These are phyloP conservation scores for Coniferiporia weirii DNA, from an alignment of 1,284 basidiomycete species.

Conservation along the genomic window DNA sequence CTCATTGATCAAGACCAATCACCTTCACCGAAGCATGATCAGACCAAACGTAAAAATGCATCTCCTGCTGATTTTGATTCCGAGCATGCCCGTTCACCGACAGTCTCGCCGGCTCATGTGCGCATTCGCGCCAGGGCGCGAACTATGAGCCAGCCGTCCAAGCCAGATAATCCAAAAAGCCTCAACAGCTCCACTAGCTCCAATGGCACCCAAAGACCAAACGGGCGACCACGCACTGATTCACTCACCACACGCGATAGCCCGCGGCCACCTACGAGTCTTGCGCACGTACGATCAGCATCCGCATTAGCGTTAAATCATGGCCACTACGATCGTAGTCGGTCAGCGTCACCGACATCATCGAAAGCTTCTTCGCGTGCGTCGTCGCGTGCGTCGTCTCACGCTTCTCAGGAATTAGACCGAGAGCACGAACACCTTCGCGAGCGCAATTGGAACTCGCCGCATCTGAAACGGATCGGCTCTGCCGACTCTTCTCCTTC, in stretches of 20 bases:
- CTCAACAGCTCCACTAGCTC: background rate
- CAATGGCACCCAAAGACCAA: constrained; percentile 4
- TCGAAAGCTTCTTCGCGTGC: constrained; percentile 29
- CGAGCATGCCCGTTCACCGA: background rate
- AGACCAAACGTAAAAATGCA: background rate
- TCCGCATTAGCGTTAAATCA: background rate
- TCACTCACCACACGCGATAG: constrained; percentile 19
- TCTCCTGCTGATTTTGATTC: background rate
- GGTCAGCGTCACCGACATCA: constrained; percentile 21
- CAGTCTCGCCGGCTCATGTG: constrained; percentile 5
- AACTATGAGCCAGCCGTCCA: constrained; percentile 9
- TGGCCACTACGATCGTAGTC: background rate
- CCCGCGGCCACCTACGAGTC: constrained; percentile 22
- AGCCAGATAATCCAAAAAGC: background rate
- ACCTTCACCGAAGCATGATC: background rate
- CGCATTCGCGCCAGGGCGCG: constrained; percentile 5
- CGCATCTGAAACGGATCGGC: constrained; percentile 44
- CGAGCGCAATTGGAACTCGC: constrained; percentile 58
- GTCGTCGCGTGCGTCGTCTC: constrained; percentile 38
- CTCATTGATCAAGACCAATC: background rate
- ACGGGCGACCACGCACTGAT: constrained; percentile 3
- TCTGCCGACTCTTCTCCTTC: constrained; percentile 18
- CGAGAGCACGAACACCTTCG: constrained; percentile 37
- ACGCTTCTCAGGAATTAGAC: constrained; percentile 30
- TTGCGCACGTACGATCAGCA: background rate